Conservation (phyloP, 345 rosid genomes). For the Limnanthes douglasii region DNA sequence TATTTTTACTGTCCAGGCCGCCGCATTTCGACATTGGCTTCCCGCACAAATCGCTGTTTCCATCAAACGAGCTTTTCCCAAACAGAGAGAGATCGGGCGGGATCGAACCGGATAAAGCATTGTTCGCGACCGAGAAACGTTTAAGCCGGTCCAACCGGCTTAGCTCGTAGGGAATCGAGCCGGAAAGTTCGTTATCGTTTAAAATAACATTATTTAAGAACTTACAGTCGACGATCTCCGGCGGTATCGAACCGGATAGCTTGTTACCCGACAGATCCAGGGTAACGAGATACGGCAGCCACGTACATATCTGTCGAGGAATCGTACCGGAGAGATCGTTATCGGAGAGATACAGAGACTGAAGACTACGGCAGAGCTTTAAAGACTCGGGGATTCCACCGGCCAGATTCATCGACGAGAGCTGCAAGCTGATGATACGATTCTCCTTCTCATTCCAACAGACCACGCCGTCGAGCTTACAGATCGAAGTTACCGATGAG, state of each 20-base stretch:
- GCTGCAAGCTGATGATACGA: slow-evolving; percentile 27
- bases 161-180: slow-evolving; percentile 35
- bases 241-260: slow-evolving; percentile 34
- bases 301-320: slow-evolving; percentile 35
- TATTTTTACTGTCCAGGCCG: slow-evolving; percentile 23
- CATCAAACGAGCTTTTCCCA: slow-evolving; percentile 16
- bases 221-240: slow-evolving; percentile 26
- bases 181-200: slow-evolving; percentile 26
- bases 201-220: slow-evolving; percentile 29
- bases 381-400: slow-evolving; percentile 40
- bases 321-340: slow-evolving; percentile 36
- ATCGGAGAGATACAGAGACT: slow-evolving; percentile 28
- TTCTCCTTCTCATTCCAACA: slow-evolving; percentile 48
- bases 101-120: slow-evolving; percentile 32
- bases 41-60: slow-evolving; percentile 33
- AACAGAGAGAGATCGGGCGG: slow-evolving; percentile 28
- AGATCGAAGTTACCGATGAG: slow-evolving; percentile 26
- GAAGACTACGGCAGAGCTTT: slow-evolving; percentile 33
- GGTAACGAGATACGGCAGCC: slow-evolving; percentile 36
- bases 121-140: slow-evolving; percentile 22
- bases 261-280: slow-evolving; percentile 41
- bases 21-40: slow-evolving; percentile 32
- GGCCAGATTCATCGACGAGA: slow-evolving; percentile 18
- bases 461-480: slow-evolving; percentile 35
- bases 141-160: slow-evolving; percentile 30